These are phyloP conservation scores for Eucalyptus caleyi DNA, from an alignment of 345 rosid genomes.

Conservation along the genomic window DNA sequence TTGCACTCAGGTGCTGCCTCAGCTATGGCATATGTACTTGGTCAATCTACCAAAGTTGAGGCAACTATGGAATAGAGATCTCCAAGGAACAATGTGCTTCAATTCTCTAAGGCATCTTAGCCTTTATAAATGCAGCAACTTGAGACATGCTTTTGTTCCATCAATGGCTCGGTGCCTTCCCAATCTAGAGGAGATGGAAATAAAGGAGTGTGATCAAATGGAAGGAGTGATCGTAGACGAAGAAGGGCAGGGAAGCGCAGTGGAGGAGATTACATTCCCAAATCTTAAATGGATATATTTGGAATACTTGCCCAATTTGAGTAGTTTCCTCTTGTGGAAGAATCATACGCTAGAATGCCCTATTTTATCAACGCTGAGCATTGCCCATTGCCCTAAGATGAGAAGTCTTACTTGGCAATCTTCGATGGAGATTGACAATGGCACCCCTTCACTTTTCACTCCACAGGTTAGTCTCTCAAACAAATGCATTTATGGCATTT, in stretches of 20 bases:
- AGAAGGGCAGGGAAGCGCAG: background rate
- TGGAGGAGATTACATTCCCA: background rate
- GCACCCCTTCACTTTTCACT: too few relatives aligned
- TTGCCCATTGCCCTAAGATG: background rate
- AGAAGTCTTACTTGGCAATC: background rate
- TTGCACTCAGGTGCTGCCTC: background rate
- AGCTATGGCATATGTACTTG: fast-evolving
- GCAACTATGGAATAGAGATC: background rate
- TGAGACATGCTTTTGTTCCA: background rate
- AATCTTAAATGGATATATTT: fast-evolving
- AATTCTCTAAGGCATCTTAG: fast-evolving
- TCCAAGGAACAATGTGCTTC: fast-evolving
- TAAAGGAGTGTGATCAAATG: background rate
- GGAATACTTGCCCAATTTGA: background rate
- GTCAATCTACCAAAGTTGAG: background rate
- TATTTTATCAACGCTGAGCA: fast-evolving
- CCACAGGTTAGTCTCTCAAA: background rate
- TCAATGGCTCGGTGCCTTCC: background rate
- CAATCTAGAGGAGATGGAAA: fast-evolving
- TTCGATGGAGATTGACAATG: too few relatives aligned
- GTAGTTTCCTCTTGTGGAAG: background rate
- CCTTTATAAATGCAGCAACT: background rate
- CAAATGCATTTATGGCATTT: background rate
- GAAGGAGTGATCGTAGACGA: background rate
- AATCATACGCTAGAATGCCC: background rate